Base-by-base conservation (phyloP, 371 early-diverging fungal genomes). In the Mucor mucedo region DNA sequence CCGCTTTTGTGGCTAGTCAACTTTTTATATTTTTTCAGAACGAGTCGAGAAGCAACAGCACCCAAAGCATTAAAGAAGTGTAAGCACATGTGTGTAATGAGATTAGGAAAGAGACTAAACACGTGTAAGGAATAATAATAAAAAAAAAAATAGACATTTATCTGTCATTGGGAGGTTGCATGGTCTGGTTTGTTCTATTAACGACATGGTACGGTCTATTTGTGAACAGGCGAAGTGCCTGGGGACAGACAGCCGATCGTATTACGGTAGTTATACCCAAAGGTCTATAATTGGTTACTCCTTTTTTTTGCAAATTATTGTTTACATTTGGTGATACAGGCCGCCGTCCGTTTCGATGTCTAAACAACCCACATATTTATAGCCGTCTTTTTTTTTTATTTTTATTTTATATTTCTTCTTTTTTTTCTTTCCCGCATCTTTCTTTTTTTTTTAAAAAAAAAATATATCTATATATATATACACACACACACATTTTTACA, bases 1-100 rank as follows among this genome's bases (percentile, higher is more conserved):
- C 87, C 87, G 2, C 71, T 87, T 28, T 72, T 87, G 21, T 87
- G 87, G 87, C 68, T 87, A 14, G 78, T 84, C 49, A 87, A 87
- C 55, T 71, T 84, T 60, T 61, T 84, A n/a, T 85, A 85, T 56
- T 67, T 85, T 50, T 84, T 78, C 67, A 79, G 75, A 7, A 71
- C 78, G 4, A 71, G 52, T 49, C 71, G 68, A 52, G 49, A 67
- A 42, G 62, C 72, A 11, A 59, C 73, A 42, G 73, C 81, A 30
- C 77, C 82, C 16, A 72, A 71, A 10, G 76, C 76, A 53, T 73
- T 87, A 28, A 77, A 75, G 41, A 73, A 74, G 42, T 84, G 87
- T 85, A 84, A 54, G 40, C 16, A 38, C n/a, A 4, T 32, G 42
- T 47, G 8, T 45, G 14, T 21, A 21, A 57, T 47, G 42, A 40